Evolutionary conservation across 2,329 filamentous ascomycete species (phyloP).

Genomic region (Ampelomyces quisqualis): DNA sequence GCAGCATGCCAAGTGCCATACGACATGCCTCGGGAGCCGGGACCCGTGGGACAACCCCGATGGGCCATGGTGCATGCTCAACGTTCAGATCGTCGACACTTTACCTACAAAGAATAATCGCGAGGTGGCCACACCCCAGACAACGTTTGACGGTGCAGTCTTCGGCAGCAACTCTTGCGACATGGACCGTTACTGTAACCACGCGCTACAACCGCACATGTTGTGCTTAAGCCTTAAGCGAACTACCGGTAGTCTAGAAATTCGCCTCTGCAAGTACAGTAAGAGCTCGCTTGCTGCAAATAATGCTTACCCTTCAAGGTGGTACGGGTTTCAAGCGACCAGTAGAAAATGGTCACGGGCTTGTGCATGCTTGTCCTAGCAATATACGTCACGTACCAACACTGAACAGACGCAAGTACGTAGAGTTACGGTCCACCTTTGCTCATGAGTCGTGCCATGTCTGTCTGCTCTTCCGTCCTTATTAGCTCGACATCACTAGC

Average conservation of each 20-base stretch:
- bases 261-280: no score
- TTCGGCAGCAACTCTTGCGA: not conserved
- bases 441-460: not conserved
- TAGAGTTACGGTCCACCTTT: no score
- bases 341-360: not conserved
- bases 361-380: not conserved
- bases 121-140: not conserved
- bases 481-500: not conserved
- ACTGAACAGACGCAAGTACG: not conserved
- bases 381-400: not conserved
- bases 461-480: not conserved
- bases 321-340: constrained; percentile 1
- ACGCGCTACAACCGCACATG: constrained; percentile 1
- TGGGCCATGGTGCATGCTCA: not conserved
- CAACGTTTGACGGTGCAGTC: not conserved
- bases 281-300: constrained; percentile 1
- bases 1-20: not conserved
- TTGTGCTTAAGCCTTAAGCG: no score
- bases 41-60: not conserved
- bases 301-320: not conserved
- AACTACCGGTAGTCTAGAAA: no score
- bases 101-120: no score
- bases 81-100: no score
- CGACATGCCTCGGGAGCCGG: not conserved
- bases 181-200: not conserved